Evolutionary conservation across 345 rosid genomes (phyloP), one percentile per base, ranked within the genome.

Genomic region (Combretum micranthum): DNA sequence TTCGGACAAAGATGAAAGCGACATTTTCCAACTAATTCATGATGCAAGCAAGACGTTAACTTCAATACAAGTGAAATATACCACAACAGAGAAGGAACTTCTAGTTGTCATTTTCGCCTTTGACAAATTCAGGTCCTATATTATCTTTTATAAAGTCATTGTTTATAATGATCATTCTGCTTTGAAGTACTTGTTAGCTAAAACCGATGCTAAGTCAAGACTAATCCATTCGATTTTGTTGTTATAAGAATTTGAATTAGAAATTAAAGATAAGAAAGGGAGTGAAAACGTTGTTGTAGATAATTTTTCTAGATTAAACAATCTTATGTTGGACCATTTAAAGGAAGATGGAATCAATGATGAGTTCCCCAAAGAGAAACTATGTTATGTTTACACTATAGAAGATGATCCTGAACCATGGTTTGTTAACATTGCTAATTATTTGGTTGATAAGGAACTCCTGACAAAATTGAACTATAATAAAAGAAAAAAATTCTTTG

Each of bases 21-120:
- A 19, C 17, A 17, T n/a, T 13, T 21, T 45, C 46, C 32, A 8
- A 13, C 12, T 19, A 0, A 45, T 45, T 2, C 46, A 57, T 17
- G 44, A 46, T 1, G 61, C 61, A 10, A 57, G 61, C 14, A 55
- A 42, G 13, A 42, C 23, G 10, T 12, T 42, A n/a, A 14, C 3
- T 4, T 12, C 47, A 11, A 16, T 23, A 1, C 61, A 57, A 16
- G n/a, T 45, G n/a, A 57, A 57, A 20, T 57, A 45, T n/a, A 22
- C 61, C 3, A 46, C 51, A 1, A 46, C 61, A 2, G 50, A 57
- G 61, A 57, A 57, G 15, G 61, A 44, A 44, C 23, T 57, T 6
- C 15, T 55, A 42, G 47, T 17, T 13, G n/a, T 39, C 13, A 22
- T 47, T 2, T 59, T 25, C 18, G 54, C 45, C 1, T 32, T 59